Evolutionary conservation across 768 basidiomycete genomes (phyloP).

Genomic region (Russula abietina): DNA sequence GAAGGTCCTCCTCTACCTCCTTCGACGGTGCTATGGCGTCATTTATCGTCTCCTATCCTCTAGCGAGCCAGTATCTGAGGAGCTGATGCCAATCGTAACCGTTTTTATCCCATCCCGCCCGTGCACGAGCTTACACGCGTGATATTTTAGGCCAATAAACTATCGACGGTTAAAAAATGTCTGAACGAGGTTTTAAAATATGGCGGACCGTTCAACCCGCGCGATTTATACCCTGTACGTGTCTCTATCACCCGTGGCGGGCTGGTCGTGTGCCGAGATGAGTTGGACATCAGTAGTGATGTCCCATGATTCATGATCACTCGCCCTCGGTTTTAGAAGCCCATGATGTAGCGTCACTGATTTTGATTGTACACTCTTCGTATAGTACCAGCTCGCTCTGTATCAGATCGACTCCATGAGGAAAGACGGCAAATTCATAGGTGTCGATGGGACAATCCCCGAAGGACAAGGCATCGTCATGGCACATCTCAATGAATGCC

Average conservation of each 20-base stretch:
- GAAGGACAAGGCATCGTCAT: constrained; percentile 96
- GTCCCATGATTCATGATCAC: not conserved
- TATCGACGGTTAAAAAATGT: constrained; percentile 95
- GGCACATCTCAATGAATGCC: constrained; percentile 93
- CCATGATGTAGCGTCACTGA: not conserved
- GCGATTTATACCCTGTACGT: constrained; percentile 89
- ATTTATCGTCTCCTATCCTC: constrained; percentile 91
- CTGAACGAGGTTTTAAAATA: constrained; percentile 94
- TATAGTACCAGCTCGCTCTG: constrained; percentile 85
- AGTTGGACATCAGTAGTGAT: constrained; percentile 8
- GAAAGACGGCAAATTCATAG: constrained; percentile 89
- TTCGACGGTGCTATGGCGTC: constrained; percentile 92
- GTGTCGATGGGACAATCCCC: constrained; percentile 81
- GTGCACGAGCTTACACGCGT: not conserved
- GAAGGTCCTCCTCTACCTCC: constrained; percentile 89
- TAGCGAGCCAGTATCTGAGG: constrained; percentile 95
- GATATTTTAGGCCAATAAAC: constrained; percentile 74
- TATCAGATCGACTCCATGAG: constrained; percentile 93
- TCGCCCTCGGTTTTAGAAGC: not conserved
- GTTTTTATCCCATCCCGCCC: not conserved
- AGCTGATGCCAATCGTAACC: constrained; percentile 90
- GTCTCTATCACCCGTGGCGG: not conserved
- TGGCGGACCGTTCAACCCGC: constrained; percentile 86
- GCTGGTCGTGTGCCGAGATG: not conserved
- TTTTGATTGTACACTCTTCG: not conserved